Percentiles rank a stretch among this genome's conserved stretches.
Conservation (phyloP, 208 protist species). For the Trypanosoma grayi region DNA sequence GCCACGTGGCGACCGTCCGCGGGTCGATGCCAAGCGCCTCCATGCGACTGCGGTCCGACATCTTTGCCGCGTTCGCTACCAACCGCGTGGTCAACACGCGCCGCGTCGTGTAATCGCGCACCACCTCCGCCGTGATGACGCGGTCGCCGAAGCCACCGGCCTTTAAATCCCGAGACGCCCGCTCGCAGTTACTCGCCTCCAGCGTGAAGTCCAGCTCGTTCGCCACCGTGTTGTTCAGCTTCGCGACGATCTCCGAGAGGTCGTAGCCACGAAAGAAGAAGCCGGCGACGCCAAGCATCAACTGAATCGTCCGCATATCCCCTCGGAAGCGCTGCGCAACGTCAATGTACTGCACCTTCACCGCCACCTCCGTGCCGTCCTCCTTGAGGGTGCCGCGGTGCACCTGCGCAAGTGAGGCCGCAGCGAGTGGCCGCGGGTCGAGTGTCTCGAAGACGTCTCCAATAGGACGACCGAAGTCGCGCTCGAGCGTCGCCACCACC, state of each 20-base stretch:
- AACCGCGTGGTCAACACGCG: constrained; percentile 77
- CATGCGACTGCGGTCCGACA: constrained; percentile 71
- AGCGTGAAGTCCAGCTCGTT: constrained; percentile 93
- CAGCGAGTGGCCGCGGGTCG: constrained; percentile 74
- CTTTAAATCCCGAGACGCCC: constrained; percentile 63
- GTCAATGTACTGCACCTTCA: constrained; percentile 95
- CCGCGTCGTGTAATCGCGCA: constrained; percentile 55
- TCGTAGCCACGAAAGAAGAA: constrained; percentile 87
- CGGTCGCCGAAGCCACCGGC: constrained; percentile 65
- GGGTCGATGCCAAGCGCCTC: constrained; percentile 51
- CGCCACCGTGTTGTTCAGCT: constrained; percentile 84
- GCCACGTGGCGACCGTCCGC: constrained; percentile 48
- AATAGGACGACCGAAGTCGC: constrained; percentile 49
- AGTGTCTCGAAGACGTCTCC: constrained; percentile 63
- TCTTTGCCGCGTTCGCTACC: constrained; percentile 67
- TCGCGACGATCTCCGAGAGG: constrained; percentile 80
- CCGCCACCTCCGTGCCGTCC: constrained; percentile 84
- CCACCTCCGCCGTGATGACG: constrained; percentile 67
- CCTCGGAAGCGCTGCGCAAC: constrained; percentile 81
- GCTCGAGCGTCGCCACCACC: constrained; percentile 74
- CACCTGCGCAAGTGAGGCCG: constrained; percentile 90
- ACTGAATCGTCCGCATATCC: constrained; percentile 86
- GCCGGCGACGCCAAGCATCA: constrained; percentile 64
- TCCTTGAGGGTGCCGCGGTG: constrained; percentile 63
- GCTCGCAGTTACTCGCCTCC: constrained; percentile 91